Evolutionary conservation across 139 green algal genomes (phyloP), one percentile per base, ranked within the genome.

Genomic region (Volvox reticuliferus): DNA sequence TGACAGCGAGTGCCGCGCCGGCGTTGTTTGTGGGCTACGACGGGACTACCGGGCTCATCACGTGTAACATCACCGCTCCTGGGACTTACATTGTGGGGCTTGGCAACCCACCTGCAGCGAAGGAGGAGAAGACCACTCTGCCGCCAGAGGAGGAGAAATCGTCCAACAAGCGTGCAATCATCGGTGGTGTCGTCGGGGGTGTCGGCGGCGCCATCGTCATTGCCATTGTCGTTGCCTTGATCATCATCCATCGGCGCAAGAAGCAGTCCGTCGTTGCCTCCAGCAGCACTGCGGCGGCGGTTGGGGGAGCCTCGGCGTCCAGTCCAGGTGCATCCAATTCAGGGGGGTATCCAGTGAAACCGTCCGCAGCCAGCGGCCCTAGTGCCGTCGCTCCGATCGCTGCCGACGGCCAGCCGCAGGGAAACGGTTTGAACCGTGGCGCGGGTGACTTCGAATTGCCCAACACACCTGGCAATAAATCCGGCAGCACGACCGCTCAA

Each of bases 1-100:
- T 87, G 0, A 16, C n/a, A 0, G 9, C n/a, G 12, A 24, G 81
- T n/a, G 6, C 61, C 12, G 28, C 28, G 12, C 28, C 81, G 2
- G 61, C 81, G 16, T 61, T n/a, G 18, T 87, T 87, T 61, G 61
- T 77, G n/a, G 24, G 20, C 1, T 88, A 88, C 65, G 32, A 79
- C 63, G 33, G 21, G 13, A 17, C 19, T 12, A 88, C 32, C 24
- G 82, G 82, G 0, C 33, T 63, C 21, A 62, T 79, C 63, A 88
- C 82, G 12, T 88, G 82, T 20, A 13, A 17, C 6, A 24, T 71
- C 2, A 78, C 21, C 63, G 5, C 19, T 12, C 12, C 22, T 1
- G 82, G 82, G 9, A 65, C 19, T 1, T 88, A 88, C 82, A 62
- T 88, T 33, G 82, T 88, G 19, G n/a, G 63, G 14, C 2, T 35